Conservation (phyloP, 345 rosid genomes). For the Eucalyptus pauciflora region DNA sequence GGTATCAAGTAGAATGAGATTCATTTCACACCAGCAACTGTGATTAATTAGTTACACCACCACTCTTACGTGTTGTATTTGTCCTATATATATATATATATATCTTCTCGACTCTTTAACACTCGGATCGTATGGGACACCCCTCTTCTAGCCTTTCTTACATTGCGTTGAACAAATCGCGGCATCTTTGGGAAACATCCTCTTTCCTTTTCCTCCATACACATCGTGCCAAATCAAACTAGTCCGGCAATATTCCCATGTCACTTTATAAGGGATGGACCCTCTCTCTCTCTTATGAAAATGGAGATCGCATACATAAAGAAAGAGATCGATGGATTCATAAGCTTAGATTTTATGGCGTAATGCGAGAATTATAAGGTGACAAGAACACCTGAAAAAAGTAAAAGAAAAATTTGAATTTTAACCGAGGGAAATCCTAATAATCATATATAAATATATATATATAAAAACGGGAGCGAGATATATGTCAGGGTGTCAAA, state of each 20-base stretch:
- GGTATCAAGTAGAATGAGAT: no score
- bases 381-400: background rate
- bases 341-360: background rate
- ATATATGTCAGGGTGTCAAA: background rate
- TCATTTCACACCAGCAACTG: background rate
- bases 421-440: background rate
- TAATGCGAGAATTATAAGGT: background rate
- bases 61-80: background rate
- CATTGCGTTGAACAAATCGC: background rate
- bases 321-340: background rate
- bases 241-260: accelerated
- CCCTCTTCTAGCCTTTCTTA: background rate
- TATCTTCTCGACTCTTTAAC: background rate
- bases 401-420: background rate
- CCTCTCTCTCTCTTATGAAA: background rate
- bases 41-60: background rate
- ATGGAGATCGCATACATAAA: background rate
- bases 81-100: background rate
- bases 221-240: background rate
- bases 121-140: background rate
- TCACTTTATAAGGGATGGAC: background rate
- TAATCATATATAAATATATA: no score
- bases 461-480: background rate
- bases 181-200: background rate
- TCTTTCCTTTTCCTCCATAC: background rate